Base-by-base conservation (phyloP, 2,329 filamentous ascomycete genomes). In the Pyrenophora teres region DNA sequence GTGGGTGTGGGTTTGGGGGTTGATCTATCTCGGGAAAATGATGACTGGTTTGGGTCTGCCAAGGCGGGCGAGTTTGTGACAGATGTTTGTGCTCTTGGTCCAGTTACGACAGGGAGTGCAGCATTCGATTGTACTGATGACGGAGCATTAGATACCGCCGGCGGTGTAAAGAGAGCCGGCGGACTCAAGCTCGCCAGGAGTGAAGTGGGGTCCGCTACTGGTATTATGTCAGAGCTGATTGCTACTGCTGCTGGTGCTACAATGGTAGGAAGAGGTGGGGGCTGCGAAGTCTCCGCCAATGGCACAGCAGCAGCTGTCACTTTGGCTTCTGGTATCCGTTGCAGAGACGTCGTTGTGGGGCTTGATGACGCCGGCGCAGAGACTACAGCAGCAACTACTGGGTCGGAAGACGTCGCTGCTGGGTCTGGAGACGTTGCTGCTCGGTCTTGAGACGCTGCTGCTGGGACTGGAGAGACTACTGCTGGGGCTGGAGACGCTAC, bases 141-240 rank as follows among this genome's bases (percentile, higher is more conserved):
- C 15, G 57, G 49, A 18, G 57, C 40, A 16, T 53, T 46, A n/a
- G 62, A 59, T 45, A 47, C 50, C 19, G 50, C 44, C 32, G 60
- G 52, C 8, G 41, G 48, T 21, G 61, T 46, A 35, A 54, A 44
- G 15, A 46, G 40, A 31, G 58, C 41, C 19, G 48, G 31, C 39
- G 46, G 38, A 3, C 47, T 35, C 18, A 51, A 42, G 32, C 53
- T 52, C 41, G 35, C 39, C 32, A 40, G 33, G 31, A 58, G 49
- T n/a, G 60, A 55, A n/a, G 63, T 48, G 25, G 60, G 57, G 32
- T 45, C 52, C 62, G 65, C 68, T 71, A 54, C 50, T 60, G 49
- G 32, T 60, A 55, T 52, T 50, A 58, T 50, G 67, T 71, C 61
- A 71, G 69, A 71, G 54, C 50, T 64, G 66, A 61, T 60, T 63